Conservation (phyloP, 306 rosid genomes). For the Abrus precatorius region DNA sequence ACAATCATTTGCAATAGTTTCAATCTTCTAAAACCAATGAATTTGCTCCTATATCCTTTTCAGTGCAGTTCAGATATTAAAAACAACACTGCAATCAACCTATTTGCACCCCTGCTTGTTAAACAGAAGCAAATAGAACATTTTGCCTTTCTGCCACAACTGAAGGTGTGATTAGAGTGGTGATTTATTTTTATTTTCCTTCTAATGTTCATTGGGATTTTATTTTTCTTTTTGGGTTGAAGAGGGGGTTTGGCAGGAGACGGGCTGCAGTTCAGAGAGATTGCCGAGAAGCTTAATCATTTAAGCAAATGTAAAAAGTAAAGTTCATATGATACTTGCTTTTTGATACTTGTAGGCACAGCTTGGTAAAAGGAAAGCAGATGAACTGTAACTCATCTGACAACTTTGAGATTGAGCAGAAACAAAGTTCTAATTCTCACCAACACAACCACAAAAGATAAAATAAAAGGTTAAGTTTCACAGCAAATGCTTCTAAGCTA, state of each 20-base stretch:
- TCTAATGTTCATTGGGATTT: not conserved
- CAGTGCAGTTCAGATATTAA: not conserved
- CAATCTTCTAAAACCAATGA: not conserved
- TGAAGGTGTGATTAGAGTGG: not conserved
- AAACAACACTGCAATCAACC: not conserved
- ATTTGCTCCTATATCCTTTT: constrained; percentile 8
- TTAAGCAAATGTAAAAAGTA: not conserved
- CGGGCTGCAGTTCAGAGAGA: not conserved
- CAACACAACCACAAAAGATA: not conserved
- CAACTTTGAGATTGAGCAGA: not conserved
- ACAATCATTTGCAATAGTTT: not conserved
- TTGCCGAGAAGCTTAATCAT: not conserved
- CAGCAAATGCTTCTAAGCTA: not conserved
- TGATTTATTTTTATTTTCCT: not conserved
- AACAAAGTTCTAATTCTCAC: constrained; percentile 22
- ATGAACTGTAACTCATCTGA: not conserved
- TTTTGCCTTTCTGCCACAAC: not conserved
- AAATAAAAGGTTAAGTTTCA: not conserved
- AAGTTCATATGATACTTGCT: not conserved
- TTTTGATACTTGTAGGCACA: not conserved
- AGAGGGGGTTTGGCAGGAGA: not conserved
- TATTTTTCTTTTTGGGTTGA: not conserved
- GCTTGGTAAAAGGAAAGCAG: not conserved
- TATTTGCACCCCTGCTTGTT: not conserved
- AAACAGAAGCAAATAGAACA: constrained; percentile 18